Base-by-base conservation (phyloP, 2,329 filamentous ascomycete genomes). In the Drechslerella stenobrocha region DNA sequence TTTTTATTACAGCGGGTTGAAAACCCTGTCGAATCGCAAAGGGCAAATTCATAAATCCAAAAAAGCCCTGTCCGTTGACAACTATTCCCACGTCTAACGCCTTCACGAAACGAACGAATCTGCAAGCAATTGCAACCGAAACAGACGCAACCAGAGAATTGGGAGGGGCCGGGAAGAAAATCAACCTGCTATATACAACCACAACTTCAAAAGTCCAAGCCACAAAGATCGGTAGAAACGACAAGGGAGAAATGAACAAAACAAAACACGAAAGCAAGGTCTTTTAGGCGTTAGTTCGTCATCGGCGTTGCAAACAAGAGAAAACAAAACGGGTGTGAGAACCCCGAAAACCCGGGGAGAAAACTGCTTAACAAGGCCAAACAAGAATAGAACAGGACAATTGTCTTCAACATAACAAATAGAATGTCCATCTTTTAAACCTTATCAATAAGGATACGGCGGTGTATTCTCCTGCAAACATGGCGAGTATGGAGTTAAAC, bases 401-500 rank as follows among this genome's bases (percentile, higher is more conserved):
- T 8, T 4, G 34, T 4, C 34, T 7, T 37, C 13, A 7, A 4
- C 15, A 8, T 37, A 7, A 37, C 7, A 37, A 4, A 6, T 37
- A 3, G 13, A 37, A 37, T 4, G 13, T 42, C 37, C 4, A 1
- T 32, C n/a, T n/a, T n/a, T n/a, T n/a, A 9, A n/a, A 4, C 15
- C 37, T 65, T 47, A 59, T 37, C 45, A 51, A 45, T 58, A 58
- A 13, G 61, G 61, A 59, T 58, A 58, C 23, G 61, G 61, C 48
- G 46, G 61, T 37, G 59, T 46, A 24, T 66, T 66, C 35, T 66
- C 61, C 35, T 66, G 61, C 53, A 66, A 48, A 50, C 37, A 30
- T 48, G 53, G 47, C 53, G 57, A 44, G 51, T 47, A 50, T n/a
- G 61, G 40, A 40, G 58, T 52, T 66, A 66, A 37, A 42, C 56